Percentiles rank a stretch among this genome's conserved stretches.
Conservation (phyloP, 2,329 filamentous ascomycete species). For the Stemphylium beticola region DNA sequence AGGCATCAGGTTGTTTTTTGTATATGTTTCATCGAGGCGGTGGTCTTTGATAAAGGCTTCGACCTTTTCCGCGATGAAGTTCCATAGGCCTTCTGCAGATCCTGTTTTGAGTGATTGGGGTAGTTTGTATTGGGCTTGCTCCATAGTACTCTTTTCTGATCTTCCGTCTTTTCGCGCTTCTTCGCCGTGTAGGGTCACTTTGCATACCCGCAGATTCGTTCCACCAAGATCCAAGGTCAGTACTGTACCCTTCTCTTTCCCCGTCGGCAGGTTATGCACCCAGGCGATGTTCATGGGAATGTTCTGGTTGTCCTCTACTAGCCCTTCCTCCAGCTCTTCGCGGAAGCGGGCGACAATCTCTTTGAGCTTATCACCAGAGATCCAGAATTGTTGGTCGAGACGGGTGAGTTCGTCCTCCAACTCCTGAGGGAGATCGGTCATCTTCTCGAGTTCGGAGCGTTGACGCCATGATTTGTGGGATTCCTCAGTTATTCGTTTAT, state of each 20-base stretch:
- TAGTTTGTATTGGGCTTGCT: constrained; percentile 95
- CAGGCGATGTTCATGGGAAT: constrained; percentile 94
- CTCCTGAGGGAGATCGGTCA: constrained; percentile 23
- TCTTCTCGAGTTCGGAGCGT: constrained; percentile 24
- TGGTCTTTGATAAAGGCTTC: constrained; percentile 89
- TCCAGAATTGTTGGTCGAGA: constrained; percentile 35
- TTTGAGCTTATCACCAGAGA: constrained; percentile 27
- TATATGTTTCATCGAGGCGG: constrained; percentile 68
- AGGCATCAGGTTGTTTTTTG: constrained; percentile 69
- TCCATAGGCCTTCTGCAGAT: constrained; percentile 85
- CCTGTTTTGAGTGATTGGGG: constrained; percentile 91
- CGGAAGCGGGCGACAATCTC: constrained; percentile 30
- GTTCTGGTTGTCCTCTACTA: constrained; percentile 24
- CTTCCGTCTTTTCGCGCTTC: constrained; percentile 70
- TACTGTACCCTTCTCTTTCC: constrained; percentile 84
- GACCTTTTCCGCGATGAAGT: constrained; percentile 91
- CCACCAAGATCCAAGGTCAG: constrained; percentile 95
- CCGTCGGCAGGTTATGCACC: constrained; percentile 89
- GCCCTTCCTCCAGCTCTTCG: constrained; percentile 35
- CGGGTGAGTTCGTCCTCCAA: constrained; percentile 28
- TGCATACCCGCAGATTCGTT: constrained; percentile 93
- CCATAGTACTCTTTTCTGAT: constrained; percentile 70
- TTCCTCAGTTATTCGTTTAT: constrained; percentile 14
- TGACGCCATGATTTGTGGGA: constrained; percentile 27
- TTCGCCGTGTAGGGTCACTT: constrained; percentile 85